These are phyloP conservation scores for Diaporthe nobilis DNA, from an alignment of 2,329 filamentous ascomycete genomes.

Conservation along the genomic window DNA sequence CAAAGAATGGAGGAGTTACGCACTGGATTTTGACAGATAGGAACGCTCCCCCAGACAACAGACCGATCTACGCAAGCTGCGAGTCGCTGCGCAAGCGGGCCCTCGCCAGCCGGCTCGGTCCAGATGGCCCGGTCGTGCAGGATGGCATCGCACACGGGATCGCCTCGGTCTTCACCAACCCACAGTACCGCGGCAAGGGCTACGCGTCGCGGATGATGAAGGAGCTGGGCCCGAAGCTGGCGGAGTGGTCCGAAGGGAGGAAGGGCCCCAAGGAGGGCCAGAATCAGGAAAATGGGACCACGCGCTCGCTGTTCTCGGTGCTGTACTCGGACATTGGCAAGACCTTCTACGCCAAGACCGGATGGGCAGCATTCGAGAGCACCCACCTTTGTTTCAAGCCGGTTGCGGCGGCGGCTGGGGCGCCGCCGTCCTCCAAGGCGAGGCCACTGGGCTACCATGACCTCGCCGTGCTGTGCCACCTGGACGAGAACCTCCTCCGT, in stretches of 20 bases:
- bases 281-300: conserved; percentile 47
- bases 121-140: conserved; percentile 53
- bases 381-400: conserved; percentile 77
- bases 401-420: conserved; percentile 42
- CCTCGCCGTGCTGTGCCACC: conserved; percentile 71
- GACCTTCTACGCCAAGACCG: conserved; percentile 81
- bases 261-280: conserved; percentile 41
- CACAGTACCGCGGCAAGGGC: conserved; percentile 76
- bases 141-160: conserved; percentile 80
- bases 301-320: conserved; percentile 76
- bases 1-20: conserved; percentile 70
- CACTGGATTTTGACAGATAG: conserved; percentile 75
- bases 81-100: conserved; percentile 75
- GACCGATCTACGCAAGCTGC: conserved; percentile 73
- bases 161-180: conserved; percentile 83
- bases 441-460: conserved; percentile 70
- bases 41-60: conserved; percentile 53
- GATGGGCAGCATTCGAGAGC: conserved; percentile 83
- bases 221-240: conserved; percentile 68
- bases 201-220: conserved; percentile 84
- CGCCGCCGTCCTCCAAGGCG: conserved; percentile 42
- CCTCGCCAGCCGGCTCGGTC: conserved; percentile 57
- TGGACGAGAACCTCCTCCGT: conserved; percentile 75
- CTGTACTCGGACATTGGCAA: conserved; percentile 91
- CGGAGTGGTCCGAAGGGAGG: conserved; percentile 48